Base-by-base conservation (phyloP, 2,329 filamentous ascomycete species). In the Alternaria sp. region DNA sequence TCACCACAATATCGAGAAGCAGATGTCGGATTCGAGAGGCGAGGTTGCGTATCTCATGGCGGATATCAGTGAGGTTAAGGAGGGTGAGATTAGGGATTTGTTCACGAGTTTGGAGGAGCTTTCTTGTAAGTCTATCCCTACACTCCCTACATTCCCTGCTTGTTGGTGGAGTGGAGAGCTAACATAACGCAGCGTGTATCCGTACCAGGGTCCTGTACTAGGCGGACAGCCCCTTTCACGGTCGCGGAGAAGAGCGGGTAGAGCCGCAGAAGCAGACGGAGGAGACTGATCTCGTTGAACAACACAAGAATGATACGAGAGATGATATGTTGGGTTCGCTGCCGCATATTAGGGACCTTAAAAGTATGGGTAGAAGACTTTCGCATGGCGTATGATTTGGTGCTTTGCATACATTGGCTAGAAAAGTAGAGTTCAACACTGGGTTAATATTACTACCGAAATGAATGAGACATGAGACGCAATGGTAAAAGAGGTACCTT, bases 11-110 rank as follows among this genome's bases (percentile, higher is more conserved):
- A 94, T 99, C 72, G 95, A 97, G 84, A 98, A 98, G 86, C 96
- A 99, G 83, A 98, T 96, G 85, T 96, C 93, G 54, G 96, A 98
- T 80, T 97, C 92, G 82, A 91, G 91, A 83, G 95, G 93, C 71
- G 95, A 98, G 79, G 87, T 96, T 69, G 96, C 96, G 19, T 99
- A 99, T 79, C 85, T 99, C 67, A 97, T 99, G 94, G 96, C 96
- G 8, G 96, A 99, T 83, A 91, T 99, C 74, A 97, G 93, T 83
- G 89, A 91, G 66, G 93, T 98, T 72, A 89, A 91, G 75, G 86
- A 88, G 54, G 85, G 85, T 44, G 91, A 97, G 75, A 93, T 98
- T 79, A 94, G 93, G 82, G 90, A 93, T 64, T 89, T 99, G 58
- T 93, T 91, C 70, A 91, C 95, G 71, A 90, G 87, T 74, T 85